Percentiles rank a stretch among this genome's conserved stretches.
phyloP scores from a whole-genome alignment of 2,329 filamentous ascomycete species.

The Phialemonium atrogriseum region DNA sequence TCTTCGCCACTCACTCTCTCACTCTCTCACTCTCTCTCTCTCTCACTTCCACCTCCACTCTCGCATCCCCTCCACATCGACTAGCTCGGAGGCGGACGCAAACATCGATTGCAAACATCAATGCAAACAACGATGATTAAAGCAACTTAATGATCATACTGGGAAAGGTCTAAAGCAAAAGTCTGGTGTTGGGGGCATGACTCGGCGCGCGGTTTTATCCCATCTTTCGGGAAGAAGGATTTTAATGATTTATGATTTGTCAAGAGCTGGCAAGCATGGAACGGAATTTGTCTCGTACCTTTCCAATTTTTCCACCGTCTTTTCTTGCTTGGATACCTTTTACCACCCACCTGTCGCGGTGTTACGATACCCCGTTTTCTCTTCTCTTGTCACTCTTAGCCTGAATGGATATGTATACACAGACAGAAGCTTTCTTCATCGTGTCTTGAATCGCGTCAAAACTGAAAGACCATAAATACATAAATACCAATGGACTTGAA shows the following conservation, averaged over 20 bases:
- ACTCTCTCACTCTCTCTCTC: not conserved
- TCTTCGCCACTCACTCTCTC: not conserved
- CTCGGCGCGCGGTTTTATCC: slow-evolving; percentile 15
- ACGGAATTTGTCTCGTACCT: slow-evolving; percentile 1
- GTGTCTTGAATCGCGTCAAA: too few species aligned
- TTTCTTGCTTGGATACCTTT: slow-evolving; percentile 4
- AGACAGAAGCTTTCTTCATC: too few species aligned
- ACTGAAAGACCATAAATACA: too few species aligned
- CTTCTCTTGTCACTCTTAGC: slow-evolving; percentile 2
- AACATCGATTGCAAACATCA: too few species aligned
- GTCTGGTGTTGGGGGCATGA: slow-evolving; percentile 12
- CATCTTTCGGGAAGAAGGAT: slow-evolving; percentile 11
- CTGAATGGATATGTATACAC: too few species aligned
- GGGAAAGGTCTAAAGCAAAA: slow-evolving; percentile 4
- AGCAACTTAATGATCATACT: too few species aligned
- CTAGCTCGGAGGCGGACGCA: too few species aligned
- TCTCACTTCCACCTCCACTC: not conserved
- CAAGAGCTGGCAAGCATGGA: too few species aligned
- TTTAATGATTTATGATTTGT: slow-evolving; percentile 7
- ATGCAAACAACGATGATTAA: too few species aligned
- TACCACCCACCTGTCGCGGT: slow-evolving; percentile 3
- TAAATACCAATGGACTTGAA: too few species aligned
- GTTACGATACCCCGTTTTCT: slow-evolving; percentile 10
- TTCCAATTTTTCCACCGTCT: slow-evolving; percentile 4
- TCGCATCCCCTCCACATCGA: not conserved